phyloP scores from a whole-genome alignment of 306 rosid species.

The Boehmeria nivea region DNA sequence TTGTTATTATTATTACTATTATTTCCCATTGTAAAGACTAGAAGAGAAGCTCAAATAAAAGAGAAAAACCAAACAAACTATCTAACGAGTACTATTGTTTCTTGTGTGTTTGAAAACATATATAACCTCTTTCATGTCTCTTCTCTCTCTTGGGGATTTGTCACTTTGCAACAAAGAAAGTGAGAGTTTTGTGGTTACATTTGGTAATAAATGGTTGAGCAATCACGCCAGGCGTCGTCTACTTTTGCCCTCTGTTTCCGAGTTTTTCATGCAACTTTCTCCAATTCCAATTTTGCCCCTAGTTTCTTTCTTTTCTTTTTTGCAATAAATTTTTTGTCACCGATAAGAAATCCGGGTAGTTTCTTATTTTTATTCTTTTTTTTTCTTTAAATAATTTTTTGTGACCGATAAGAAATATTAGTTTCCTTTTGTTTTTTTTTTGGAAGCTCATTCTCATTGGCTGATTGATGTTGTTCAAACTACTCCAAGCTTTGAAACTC shows the following conservation, averaged over 20 bases:
- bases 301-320: background rate
- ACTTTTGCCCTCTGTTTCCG: slow-evolving; percentile 26
- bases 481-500: background rate
- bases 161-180: slow-evolving; percentile 1
- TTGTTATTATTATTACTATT: background rate
- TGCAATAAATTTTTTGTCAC: background rate
- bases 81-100: too few species aligned
- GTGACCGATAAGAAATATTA: too few species aligned
- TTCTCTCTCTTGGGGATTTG: background rate
- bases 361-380: too few species aligned
- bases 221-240: slow-evolving; percentile 54
- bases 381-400: too few species aligned
- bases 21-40: slow-evolving; percentile 18
- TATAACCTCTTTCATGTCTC: too few species aligned
- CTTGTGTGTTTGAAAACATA: too few species aligned
- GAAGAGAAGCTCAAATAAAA: too few species aligned
- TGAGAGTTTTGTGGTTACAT: slow-evolving; percentile 9
- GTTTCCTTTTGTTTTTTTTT: too few species aligned
- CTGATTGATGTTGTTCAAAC: background rate
- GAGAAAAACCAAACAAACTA: too few species aligned
- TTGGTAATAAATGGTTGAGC: slow-evolving; percentile 53
- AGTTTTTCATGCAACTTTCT: slow-evolving; percentile 62
- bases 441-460: background rate
- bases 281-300: slow-evolving; percentile 4
- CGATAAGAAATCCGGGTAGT: background rate